phyloP scores from a whole-genome alignment of 2,329 filamentous ascomycete species.

The Monosporascus sp. region DNA sequence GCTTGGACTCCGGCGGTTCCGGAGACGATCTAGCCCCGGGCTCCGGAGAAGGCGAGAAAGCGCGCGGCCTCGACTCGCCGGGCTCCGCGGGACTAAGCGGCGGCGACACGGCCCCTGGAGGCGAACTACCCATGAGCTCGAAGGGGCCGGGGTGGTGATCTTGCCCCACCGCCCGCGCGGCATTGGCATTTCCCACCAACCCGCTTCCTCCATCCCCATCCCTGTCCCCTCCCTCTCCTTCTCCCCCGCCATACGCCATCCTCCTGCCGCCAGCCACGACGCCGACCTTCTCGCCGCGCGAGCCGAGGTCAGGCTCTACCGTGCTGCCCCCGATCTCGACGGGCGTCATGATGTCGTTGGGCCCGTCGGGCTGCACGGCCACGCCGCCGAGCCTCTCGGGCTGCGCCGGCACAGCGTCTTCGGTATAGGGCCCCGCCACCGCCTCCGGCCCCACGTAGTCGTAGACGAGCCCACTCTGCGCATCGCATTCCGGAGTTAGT shows the following conservation, averaged over 20 bases:
- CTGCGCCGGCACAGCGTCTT: conserved; percentile 26
- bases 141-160: conserved; percentile 30
- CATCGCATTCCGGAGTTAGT: too few relatives aligned
- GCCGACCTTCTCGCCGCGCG: background rate
- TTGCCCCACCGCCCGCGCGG: conserved; percentile 5
- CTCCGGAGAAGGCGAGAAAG: conserved; percentile 2
- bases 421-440: conserved; percentile 42
- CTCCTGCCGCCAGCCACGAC: background rate
- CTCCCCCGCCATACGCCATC: conserved; percentile 2
- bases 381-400: conserved; percentile 32
- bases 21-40: background rate
- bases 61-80: conserved; percentile 1
- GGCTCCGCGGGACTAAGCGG: conserved; percentile 11
- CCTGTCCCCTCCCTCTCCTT: conserved; percentile 5
- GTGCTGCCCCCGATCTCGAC: conserved; percentile 46
- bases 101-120: conserved; percentile 1
- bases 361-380: conserved; percentile 38
- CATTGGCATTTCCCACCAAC: conserved; percentile 7
- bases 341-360: conserved; percentile 44
- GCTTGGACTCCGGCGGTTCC: background rate
- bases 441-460: conserved; percentile 42
- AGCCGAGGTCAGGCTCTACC: background rate
- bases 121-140: conserved; percentile 41
- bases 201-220: conserved; percentile 9
- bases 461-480: conserved; percentile 25